Evolutionary conservation across 73 alveolate species (phyloP), one percentile per base, ranked within the genome.

Genomic region (Paramecium tetraurelia): DNA sequence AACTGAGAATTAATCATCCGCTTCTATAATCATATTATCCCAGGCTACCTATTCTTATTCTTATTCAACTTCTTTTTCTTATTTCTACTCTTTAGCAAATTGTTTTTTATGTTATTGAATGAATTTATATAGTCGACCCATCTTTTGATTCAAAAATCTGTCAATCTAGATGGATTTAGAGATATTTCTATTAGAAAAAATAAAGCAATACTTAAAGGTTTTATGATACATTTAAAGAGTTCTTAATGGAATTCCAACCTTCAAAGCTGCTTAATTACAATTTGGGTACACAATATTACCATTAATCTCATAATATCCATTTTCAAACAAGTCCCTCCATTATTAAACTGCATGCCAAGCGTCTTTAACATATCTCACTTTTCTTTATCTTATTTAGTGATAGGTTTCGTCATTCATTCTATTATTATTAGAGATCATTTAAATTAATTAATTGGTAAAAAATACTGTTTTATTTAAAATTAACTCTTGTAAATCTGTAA

Each of bases 1-100:
- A 59, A 59, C 33, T 29, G 77, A 40, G 20, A 59, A 59, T 59
- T 12, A 29, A 14, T 59, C 85, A 70, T 33, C 85, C 7, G 85
- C 85, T 33, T 70, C 85, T 8, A 70, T 70, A 3, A 70, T 70
- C 85, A 70, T 70, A 70, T 70, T 70, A 33, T 70, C 85, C 85
- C 85, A 59, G 20, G 77, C 4, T 3, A 0, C 12, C 14, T 59
- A 70, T 12, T 70, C 85, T 31, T 27, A 24, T 11, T 70, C 1
- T 31, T 27, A 24, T 11, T 70, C 1, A 3, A 8, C 31, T 18
- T 70, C 46, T 10, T 10, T 20, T 33, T 70, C 24, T 14, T 70
- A 0, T 70, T 31, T 58, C 2, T 29, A n/a, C 0, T 16, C 6
- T 29, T 7, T 31, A 3, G 85, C 85, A 0, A 36, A 33, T 29